phyloP scores from a whole-genome alignment of 345 rosid species.

The Gossypium rotundifolium region DNA sequence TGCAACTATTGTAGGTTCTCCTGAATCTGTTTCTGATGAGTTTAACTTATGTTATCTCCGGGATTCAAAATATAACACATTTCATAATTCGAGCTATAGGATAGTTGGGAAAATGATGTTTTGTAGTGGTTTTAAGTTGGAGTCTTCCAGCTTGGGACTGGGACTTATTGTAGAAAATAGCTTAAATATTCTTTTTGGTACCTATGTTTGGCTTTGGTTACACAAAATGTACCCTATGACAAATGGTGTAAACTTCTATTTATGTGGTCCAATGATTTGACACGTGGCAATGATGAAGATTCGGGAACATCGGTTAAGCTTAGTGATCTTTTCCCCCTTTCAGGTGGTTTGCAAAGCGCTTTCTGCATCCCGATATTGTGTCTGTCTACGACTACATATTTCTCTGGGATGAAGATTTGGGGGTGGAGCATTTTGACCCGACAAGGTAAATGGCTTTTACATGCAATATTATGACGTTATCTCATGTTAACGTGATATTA shows the following conservation, averaged over 20 bases:
- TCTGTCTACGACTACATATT: constrained; percentile 79
- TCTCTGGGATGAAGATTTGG: constrained; percentile 98
- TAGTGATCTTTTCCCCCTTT: constrained; percentile 5
- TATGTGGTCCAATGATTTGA: too few species aligned
- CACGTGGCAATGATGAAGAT: too few species aligned
- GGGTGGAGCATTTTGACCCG: constrained; percentile 75
- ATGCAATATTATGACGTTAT: neutral
- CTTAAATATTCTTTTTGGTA: neutral
- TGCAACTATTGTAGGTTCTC: neutral
- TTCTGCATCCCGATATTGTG: constrained; percentile 88
- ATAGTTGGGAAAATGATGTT: neutral
- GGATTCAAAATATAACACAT: neutral
- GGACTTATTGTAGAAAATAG: neutral
- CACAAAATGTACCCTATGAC: too few species aligned
- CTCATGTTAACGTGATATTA: neutral
- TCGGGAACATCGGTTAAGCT: neutral
- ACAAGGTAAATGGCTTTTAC: constrained; percentile 38
- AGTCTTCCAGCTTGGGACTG: neutral
- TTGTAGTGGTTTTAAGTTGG: neutral
- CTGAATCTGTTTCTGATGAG: neutral
- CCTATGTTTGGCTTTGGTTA: neutral
- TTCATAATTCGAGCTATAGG: neutral
- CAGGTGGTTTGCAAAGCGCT: constrained; percentile 99
- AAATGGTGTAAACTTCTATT: too few species aligned
- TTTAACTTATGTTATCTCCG: neutral